A percentile compares a stretch with the other conserved stretches of the same genome.
Conservation (phyloP, 179 eudicot genomes). For the Camellia oleifera region DNA sequence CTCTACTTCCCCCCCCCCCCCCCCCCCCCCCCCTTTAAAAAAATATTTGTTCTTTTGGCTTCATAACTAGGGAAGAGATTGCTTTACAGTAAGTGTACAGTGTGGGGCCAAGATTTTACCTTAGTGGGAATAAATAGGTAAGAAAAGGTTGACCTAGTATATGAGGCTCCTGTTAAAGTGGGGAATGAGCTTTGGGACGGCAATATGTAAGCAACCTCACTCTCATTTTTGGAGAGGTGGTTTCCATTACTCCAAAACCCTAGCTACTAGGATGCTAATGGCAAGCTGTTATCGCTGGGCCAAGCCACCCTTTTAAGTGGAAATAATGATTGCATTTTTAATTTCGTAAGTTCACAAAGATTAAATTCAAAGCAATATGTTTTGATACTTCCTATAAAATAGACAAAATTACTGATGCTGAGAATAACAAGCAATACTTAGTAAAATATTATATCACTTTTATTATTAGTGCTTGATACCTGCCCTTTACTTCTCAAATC, state of each 20-base stretch:
- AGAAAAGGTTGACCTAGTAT: neutral
- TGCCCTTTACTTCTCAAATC: neutral
- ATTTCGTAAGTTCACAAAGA: constrained; percentile 4
- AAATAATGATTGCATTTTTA: no score
- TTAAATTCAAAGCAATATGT: neutral
- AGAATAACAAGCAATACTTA: neutral
- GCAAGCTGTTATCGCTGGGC: no score
- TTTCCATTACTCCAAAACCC: no score
- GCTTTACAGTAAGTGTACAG: neutral
- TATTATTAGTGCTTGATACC: neutral
- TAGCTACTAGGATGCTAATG: no score
- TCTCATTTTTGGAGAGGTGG: no score
- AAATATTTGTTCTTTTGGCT: neutral
- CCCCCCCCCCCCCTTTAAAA: neutral
- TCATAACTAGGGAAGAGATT: neutral
- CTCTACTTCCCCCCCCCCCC: neutral
- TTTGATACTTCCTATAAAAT: neutral
- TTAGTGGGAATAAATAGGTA: neutral
- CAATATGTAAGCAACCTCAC: no score
- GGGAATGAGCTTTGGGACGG: no score
- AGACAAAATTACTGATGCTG: neutral
- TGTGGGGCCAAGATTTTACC: neutral
- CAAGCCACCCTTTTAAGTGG: no score
- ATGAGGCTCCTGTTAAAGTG: neutral
- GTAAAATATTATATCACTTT: neutral